Evolutionary conservation across 768 basidiomycete genomes (phyloP).

Genomic region (Hortiboletus flavorubellus): DNA sequence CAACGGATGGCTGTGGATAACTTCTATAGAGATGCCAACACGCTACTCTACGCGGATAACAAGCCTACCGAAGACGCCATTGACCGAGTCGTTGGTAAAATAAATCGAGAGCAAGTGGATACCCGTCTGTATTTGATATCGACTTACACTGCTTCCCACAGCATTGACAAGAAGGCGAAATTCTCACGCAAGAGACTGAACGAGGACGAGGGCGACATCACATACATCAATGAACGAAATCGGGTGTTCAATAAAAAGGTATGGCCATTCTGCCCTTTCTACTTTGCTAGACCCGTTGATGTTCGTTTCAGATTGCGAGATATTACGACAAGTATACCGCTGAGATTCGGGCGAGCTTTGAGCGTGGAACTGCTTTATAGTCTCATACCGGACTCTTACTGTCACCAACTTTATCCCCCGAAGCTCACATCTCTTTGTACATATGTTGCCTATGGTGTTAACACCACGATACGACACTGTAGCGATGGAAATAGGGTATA

Average conservation of each 20-base stretch:
- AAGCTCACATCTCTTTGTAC: no score
- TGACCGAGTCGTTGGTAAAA: constrained; percentile 85
- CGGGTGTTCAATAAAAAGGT: constrained; percentile 98
- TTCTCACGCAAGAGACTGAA: constrained; percentile 87
- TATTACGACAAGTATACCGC: constrained; percentile 97
- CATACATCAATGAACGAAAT: constrained; percentile 98
- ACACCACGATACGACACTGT: no score
- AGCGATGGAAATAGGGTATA: no score
- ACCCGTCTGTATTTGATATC: neutral
- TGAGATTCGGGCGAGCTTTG: constrained; percentile 96
- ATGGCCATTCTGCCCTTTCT: constrained; percentile 1
- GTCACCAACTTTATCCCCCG: no score
- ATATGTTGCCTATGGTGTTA: no score
- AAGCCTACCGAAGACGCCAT: constrained; percentile 96
- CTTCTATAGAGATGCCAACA: constrained; percentile 92
- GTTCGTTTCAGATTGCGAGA: constrained; percentile 65
- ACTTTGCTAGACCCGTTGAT: neutral
- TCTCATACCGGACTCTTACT: no score
- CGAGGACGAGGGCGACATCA: constrained; percentile 94
- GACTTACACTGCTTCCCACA: constrained; percentile 28
- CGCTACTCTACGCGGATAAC: constrained; percentile 89
- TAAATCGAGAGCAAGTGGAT: constrained; percentile 83
- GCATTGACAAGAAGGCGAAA: constrained; percentile 86
- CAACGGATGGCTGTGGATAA: constrained; percentile 73
- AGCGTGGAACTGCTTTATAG: constrained; percentile 90